Percentiles rank a stretch among this genome's conserved stretches.
These are phyloP conservation scores for Amauroascus verrucosus DNA, from an alignment of 2,329 filamentous ascomycete species.

Conservation along the genomic window DNA sequence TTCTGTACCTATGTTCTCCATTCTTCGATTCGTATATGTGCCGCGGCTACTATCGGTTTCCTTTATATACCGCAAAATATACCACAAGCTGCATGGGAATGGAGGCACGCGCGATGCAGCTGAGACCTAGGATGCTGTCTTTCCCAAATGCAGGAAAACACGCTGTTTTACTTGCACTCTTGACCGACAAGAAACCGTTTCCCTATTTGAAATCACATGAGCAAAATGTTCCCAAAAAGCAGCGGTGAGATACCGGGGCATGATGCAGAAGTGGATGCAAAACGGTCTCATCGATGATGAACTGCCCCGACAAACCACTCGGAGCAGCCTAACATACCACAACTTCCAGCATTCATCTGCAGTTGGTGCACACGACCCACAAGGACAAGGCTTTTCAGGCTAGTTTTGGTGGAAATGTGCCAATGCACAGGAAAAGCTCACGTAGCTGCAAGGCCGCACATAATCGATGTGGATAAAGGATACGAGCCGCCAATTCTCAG, in stretches of 20 bases:
- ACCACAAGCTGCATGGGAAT: neutral
- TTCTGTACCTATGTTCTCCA: neutral
- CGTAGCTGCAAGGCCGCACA: slow-evolving; percentile 4
- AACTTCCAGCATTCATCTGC: neutral
- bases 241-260: slow-evolving; percentile 9
- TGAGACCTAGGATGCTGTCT: neutral
- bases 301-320: slow-evolving; percentile 3
- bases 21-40: neutral
- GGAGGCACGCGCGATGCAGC: neutral
- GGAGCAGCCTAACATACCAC: slow-evolving; percentile 5
- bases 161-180: neutral
- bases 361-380: neutral
- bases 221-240: slow-evolving; percentile 3
- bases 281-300: neutral
- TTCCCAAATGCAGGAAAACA: neutral
- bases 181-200: slow-evolving; percentile 1
- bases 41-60: neutral
- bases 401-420: neutral
- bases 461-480: slow-evolving; percentile 3
- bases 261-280: neutral
- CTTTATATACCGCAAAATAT: neutral
- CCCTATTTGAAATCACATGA: slow-evolving; percentile 11
- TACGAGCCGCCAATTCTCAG: neutral
- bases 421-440: slow-evolving; percentile 7
- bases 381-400: neutral